Conservation (phyloP, 257 asterid genomes). For the Knoxia roxburghii region DNA sequence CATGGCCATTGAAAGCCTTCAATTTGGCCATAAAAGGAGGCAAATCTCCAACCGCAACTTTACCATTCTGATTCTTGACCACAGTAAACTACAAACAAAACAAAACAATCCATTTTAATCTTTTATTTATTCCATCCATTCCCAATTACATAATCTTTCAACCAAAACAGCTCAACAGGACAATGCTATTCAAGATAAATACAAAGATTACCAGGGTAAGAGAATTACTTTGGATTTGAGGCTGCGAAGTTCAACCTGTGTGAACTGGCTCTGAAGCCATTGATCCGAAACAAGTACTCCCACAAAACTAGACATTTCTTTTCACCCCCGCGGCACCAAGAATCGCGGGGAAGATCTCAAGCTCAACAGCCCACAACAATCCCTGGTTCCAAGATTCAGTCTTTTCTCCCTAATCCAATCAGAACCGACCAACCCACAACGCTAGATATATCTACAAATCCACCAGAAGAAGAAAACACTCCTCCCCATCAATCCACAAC, state of each 20-base stretch:
- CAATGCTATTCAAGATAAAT: background rate
- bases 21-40: constrained; percentile 65
- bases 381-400: constrained; percentile 2
- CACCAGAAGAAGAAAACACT: background rate
- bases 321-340: constrained; percentile 35
- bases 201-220: background rate
- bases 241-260: constrained; percentile 86
- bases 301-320: constrained; percentile 66
- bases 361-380: background rate
- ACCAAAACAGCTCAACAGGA: background rate
- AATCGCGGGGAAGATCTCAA: constrained; percentile 14
- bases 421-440: constrained; percentile 7
- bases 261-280: constrained; percentile 94
- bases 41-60: constrained; percentile 64
- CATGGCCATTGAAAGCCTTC: constrained; percentile 49
- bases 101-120: constrained; percentile 3
- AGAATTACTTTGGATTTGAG: constrained; percentile 71
- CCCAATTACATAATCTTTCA: constrained; percentile 17
- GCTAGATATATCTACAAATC: constrained; percentile 7
- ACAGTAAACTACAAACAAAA: constrained; percentile 49
- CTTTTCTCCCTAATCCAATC: constrained; percentile 18
- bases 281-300: constrained; percentile 93
- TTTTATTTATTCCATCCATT: constrained; percentile 17
- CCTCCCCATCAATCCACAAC: constrained; percentile 13
- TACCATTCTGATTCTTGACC: constrained; percentile 65